These are phyloP conservation scores for Kodamaea sp. DNA, from an alignment of 1,139 yeast species.

Conservation along the genomic window DNA sequence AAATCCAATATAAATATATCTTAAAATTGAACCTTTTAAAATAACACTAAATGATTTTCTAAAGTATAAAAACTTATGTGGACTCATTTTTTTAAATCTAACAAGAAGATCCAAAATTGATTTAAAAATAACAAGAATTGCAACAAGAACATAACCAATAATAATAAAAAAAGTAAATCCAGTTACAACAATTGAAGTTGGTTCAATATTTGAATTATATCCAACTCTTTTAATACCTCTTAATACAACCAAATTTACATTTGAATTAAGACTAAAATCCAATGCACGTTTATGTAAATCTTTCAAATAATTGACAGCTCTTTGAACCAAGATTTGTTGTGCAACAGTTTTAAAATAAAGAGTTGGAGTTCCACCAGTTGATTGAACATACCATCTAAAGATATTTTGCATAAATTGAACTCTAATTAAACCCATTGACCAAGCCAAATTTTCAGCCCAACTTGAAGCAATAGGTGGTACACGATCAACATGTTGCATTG, in stretches of 20 bases:
- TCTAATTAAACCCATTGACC: slow-evolving; percentile 81
- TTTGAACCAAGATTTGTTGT: slow-evolving; percentile 63
- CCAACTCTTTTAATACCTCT: slow-evolving; percentile 79
- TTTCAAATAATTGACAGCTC: slow-evolving; percentile 40
- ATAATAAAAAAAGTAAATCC: slow-evolving; percentile 73
- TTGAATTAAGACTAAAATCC: slow-evolving; percentile 33
- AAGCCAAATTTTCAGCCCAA: slow-evolving; percentile 77
- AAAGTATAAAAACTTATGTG: slow-evolving; percentile 45
- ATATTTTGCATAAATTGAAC: slow-evolving; percentile 69
- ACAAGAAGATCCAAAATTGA: slow-evolving; percentile 46
- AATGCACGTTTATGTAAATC: slow-evolving; percentile 24
- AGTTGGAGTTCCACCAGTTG: slow-evolving; percentile 74
- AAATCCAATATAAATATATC: slow-evolving; percentile 73
- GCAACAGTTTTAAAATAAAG: slow-evolving; percentile 55
- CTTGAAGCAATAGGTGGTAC: slow-evolving; percentile 78
- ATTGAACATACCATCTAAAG: slow-evolving; percentile 76
- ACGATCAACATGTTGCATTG: slow-evolving; percentile 69
- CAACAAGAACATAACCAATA: slow-evolving; percentile 52
- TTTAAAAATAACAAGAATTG: slow-evolving; percentile 50
- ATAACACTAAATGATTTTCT: slow-evolving; percentile 52
- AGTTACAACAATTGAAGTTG: slow-evolving; percentile 68
- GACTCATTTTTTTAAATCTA: slow-evolving; percentile 43
- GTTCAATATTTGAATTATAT: slow-evolving; percentile 62
- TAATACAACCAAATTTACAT: slow-evolving; percentile 53
- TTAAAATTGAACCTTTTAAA: slow-evolving; percentile 63